Percentiles rank a stretch among this genome's conserved stretches.
Evolutionary conservation across 2,329 filamentous ascomycete genomes (phyloP).

Genomic region (Phaeosphaeria sp.): DNA sequence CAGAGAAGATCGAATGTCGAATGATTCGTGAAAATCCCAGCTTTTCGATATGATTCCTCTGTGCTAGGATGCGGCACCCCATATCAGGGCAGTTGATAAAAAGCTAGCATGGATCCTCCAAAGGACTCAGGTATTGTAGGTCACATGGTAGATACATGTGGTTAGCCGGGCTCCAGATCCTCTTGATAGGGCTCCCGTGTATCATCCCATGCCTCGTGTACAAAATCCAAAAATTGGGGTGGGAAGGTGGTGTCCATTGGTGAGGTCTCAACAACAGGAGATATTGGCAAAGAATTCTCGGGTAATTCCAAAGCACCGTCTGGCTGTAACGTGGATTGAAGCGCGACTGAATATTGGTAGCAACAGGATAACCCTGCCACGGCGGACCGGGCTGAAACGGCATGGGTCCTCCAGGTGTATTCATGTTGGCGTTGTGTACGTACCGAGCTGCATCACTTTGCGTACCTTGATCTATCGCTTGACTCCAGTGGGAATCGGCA

Average conservation of each 20-base stretch:
- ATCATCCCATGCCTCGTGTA: not conserved
- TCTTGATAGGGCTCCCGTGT: not conserved
- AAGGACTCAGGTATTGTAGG: not conserved
- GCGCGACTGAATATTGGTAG: not conserved
- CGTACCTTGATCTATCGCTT: not conserved
- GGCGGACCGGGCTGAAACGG: not conserved
- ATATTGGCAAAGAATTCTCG: not conserved
- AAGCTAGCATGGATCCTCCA: not conserved
- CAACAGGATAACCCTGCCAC: not conserved
- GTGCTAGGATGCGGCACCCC: too few species aligned
- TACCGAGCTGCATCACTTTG: constrained; percentile 1
- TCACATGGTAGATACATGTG: not conserved
- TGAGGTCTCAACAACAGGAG: not conserved
- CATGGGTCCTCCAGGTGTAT: not conserved
- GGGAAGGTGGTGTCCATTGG: not conserved
- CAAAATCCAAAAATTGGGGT: not conserved
- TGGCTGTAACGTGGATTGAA: not conserved
- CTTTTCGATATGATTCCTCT: too few species aligned
- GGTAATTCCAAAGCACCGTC: not conserved
- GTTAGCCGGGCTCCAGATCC: not conserved
- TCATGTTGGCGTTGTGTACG: not conserved
- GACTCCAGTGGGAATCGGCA: not conserved
- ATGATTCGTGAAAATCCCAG: too few species aligned
- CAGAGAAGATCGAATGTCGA: too few species aligned
- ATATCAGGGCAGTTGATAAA: too few species aligned